A percentile compares a stretch with the other conserved stretches of the same genome.
These are phyloP conservation scores for Babesia bovis DNA, from an alignment of 169 alveolate species.

Conservation along the genomic window DNA sequence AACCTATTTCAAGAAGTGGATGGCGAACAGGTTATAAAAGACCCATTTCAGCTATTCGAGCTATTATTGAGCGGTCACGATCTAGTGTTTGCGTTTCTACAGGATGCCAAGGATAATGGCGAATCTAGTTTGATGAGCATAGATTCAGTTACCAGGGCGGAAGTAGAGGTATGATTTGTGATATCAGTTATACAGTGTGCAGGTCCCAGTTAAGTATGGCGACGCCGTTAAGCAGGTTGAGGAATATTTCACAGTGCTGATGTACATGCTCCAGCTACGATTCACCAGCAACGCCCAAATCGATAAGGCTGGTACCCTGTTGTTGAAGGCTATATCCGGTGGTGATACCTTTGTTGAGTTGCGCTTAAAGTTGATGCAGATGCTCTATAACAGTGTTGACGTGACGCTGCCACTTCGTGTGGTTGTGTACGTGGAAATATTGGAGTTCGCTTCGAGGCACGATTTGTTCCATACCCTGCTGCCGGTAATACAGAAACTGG, in stretches of 20 bases:
- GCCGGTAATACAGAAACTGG: conserved; percentile 64
- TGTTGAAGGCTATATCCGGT: conserved; percentile 61
- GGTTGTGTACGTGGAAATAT: conserved; percentile 63
- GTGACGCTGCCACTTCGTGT: conserved; percentile 69
- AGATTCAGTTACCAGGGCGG: conserved; percentile 40
- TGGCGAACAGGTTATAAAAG: conserved; percentile 72
- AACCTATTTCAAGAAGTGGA: conserved; percentile 73
- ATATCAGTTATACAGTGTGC: background rate
- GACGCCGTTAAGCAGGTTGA: conserved; percentile 72
- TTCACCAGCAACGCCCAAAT: conserved; percentile 71
- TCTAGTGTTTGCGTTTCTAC: conserved; percentile 68
- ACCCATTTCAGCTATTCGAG: conserved; percentile 71
- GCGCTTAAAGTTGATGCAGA: conserved; percentile 66
- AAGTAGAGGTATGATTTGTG: conserved; percentile 34
- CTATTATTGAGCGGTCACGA: conserved; percentile 71
- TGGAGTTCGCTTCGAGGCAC: conserved; percentile 73
- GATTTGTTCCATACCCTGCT: conserved; percentile 66
- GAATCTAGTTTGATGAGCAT: conserved; percentile 53
- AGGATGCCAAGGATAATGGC: conserved; percentile 71
- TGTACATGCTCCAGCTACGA: conserved; percentile 73
- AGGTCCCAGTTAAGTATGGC: conserved; percentile 38
- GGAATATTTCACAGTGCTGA: conserved; percentile 76
- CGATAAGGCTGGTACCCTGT: conserved; percentile 72
- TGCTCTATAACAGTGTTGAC: conserved; percentile 73
- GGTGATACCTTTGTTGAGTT: conserved; percentile 69